Evolutionary conservation across 441 rosid genomes (phyloP).

Genomic region (Gossypium trilobum): DNA sequence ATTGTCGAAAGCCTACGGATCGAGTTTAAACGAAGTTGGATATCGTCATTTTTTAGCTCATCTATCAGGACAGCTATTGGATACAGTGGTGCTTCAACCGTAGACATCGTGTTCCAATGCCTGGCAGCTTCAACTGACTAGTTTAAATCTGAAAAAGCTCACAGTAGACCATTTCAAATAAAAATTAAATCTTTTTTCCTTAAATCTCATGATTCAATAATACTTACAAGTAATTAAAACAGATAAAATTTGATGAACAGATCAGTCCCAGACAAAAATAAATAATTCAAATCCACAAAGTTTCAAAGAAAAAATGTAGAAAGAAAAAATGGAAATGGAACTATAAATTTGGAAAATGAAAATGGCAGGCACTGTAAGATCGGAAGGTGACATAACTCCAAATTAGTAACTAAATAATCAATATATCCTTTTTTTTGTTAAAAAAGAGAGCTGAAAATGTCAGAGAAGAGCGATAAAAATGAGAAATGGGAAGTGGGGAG

Average conservation of each 20-base stretch:
- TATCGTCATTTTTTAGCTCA: slow-evolving; percentile 83
- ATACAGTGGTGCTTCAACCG: slow-evolving; percentile 71
- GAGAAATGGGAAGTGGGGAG: slow-evolving; percentile 5
- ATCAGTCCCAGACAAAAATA: slow-evolving; percentile 17
- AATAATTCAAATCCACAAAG: slow-evolving; percentile 15
- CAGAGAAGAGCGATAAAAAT: not conserved
- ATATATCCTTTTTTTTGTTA: not conserved
- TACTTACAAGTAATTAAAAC: not conserved
- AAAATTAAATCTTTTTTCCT: not conserved
- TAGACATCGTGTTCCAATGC: slow-evolving; percentile 36
- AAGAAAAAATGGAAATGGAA: not conserved
- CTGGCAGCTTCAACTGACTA: not conserved
- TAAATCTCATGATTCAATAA: slow-evolving; percentile 8
- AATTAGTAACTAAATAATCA: not conserved
- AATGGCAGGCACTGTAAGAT: not conserved
- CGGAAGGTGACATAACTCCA: not conserved
- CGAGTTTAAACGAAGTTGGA: slow-evolving; percentile 72
- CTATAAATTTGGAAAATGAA: not conserved
- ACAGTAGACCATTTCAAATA: not conserved
- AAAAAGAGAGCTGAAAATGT: not conserved
- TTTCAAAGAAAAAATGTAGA: not conserved
- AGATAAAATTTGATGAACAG: not conserved
- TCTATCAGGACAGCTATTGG: slow-evolving; percentile 77
- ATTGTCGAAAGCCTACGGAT: slow-evolving; percentile 75
- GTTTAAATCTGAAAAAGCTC: not conserved